Conservation (phyloP, 2,329 filamentous ascomycete species). For the Sclerotinia nivalis region DNA sequence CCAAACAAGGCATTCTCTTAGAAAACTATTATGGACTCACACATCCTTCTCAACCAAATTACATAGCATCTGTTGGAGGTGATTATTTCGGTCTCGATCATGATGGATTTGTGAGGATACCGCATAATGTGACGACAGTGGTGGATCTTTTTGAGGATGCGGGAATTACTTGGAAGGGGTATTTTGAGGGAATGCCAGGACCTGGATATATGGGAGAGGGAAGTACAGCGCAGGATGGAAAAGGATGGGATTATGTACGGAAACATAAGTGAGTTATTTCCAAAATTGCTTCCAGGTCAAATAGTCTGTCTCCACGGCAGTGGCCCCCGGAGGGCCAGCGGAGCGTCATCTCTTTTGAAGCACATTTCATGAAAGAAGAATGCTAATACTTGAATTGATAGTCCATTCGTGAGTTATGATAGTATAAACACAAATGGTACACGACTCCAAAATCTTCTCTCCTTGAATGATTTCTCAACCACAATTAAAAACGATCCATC, state of each 20-base stretch:
- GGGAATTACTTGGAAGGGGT: conserved; percentile 48
- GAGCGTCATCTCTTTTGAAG: background rate
- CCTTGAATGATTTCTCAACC: conserved; percentile 60
- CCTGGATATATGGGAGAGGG: conserved; percentile 50
- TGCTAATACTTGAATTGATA: conserved; percentile 26
- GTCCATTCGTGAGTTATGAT: conserved; percentile 52
- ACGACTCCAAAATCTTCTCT: conserved; percentile 60
- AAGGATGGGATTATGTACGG: conserved; percentile 42
- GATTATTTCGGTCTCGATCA: conserved; percentile 53
- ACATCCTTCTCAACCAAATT: conserved; percentile 51
- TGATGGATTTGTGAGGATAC: conserved; percentile 48
- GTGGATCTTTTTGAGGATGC: conserved; percentile 49
- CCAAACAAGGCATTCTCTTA: conserved; percentile 48
- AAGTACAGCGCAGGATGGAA: conserved; percentile 42
- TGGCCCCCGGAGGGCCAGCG: conserved; percentile 15
- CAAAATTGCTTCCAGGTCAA: background rate
- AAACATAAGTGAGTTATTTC: conserved; percentile 39
- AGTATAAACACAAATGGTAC: conserved; percentile 52
- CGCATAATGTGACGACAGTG: conserved; percentile 49
- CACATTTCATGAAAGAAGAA: background rate
- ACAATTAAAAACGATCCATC: conserved; percentile 52
- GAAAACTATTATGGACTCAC: conserved; percentile 51
- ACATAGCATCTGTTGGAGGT: conserved; percentile 49
- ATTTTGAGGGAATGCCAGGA: conserved; percentile 49
- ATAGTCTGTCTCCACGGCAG: conserved; percentile 18